Conservation (phyloP, 768 basidiomycete genomes). For the Coprinellus micaceus region DNA sequence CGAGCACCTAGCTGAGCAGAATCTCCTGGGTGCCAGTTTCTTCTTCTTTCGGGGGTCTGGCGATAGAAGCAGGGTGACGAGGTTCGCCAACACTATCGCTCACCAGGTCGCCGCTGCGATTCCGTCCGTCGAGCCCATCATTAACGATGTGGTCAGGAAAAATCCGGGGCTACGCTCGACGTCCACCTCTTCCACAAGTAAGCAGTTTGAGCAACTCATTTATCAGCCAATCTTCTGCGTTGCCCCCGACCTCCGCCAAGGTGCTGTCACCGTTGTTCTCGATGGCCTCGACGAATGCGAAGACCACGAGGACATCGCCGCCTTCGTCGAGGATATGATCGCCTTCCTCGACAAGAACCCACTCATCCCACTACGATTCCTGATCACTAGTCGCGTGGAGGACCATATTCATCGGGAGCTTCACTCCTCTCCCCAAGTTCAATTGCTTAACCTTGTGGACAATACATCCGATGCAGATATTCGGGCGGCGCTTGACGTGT, state of each 20-base stretch:
- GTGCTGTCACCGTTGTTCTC: not conserved
- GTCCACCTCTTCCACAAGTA: not conserved
- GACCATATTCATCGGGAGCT: not conserved
- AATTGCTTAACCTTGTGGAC: not conserved
- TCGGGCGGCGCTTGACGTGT: not conserved
- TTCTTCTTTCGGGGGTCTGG: slow-evolving; percentile 1
- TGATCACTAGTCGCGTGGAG: not conserved
- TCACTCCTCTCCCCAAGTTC: not conserved
- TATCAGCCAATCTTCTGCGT: not conserved
- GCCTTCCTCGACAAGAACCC: not conserved
- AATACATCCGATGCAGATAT: not conserved
- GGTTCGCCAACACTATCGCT: not conserved
- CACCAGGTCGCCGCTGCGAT: not conserved
- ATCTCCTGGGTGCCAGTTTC: no score
- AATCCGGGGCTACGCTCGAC: not conserved
- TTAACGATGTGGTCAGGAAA: not conserved
- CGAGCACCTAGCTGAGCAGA: no score
- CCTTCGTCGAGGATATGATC: not conserved
- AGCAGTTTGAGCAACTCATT: not conserved
- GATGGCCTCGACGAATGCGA: no score
- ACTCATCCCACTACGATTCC: not conserved
- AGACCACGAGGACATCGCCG: not conserved
- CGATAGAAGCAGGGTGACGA: not conserved
- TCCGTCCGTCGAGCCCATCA: not conserved
- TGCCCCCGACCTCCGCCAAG: not conserved